phyloP scores from a whole-genome alignment of 2,329 filamentous ascomycete species.

The Pestalotiopsis fici region DNA sequence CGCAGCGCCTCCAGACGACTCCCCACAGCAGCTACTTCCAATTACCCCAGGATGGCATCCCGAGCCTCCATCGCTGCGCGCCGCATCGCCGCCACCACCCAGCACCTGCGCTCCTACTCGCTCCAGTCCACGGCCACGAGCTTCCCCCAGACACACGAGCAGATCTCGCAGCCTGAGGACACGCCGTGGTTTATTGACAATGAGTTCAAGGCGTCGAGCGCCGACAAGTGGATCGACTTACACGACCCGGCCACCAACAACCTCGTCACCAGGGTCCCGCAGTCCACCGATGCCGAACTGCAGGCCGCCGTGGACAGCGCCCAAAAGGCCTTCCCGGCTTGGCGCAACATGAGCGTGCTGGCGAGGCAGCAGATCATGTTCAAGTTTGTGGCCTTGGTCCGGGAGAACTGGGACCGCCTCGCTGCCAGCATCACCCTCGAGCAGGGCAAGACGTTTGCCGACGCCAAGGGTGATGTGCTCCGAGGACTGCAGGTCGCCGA shows the following conservation, averaged over 20 bases:
- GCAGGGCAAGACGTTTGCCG: constrained; percentile 86
- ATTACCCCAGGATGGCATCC: constrained; percentile 34
- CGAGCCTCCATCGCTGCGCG: constrained; percentile 41
- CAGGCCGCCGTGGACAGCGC: constrained; percentile 75
- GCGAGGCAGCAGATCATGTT: constrained; percentile 85
- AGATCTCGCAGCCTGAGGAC: constrained; percentile 66
- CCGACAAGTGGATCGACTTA: constrained; percentile 75
- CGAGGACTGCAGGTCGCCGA: constrained; percentile 84
- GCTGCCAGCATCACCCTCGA: constrained; percentile 85
- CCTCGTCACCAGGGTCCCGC: constrained; percentile 79
- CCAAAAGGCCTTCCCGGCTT: constrained; percentile 72
- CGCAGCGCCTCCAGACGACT: constrained; percentile 25
- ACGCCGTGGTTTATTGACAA: constrained; percentile 85
- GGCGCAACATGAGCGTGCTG: constrained; percentile 73
- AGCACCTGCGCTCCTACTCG: constrained; percentile 54
- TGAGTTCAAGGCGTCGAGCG: constrained; percentile 68
- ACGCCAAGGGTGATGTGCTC: constrained; percentile 80
- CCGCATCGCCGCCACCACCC: constrained; percentile 58
- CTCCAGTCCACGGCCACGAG: constrained; percentile 56
- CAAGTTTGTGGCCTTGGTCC: constrained; percentile 77
- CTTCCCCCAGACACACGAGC: constrained; percentile 73
- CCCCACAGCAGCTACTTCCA: constrained; percentile 17
- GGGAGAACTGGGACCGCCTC: constrained; percentile 82
- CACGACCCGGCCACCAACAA: constrained; percentile 85
- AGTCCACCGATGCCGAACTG: constrained; percentile 78